Conservation (phyloP, 2,329 filamentous ascomycete genomes). For the Nemania sp. region DNA sequence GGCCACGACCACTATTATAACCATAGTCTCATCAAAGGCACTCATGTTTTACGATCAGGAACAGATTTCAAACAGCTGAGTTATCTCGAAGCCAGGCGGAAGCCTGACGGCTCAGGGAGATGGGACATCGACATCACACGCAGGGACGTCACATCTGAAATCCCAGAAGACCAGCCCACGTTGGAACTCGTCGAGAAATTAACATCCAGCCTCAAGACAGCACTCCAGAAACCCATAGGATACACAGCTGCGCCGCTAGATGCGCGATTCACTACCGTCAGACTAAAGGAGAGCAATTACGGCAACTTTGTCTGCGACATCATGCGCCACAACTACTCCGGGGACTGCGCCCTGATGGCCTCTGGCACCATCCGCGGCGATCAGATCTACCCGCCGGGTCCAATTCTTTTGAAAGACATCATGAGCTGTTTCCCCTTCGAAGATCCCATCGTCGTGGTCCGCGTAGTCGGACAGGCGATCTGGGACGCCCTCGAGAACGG, state of each 20-base stretch:
- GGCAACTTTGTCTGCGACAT: conserved; percentile 92
- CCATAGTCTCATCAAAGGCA: conserved; percentile 75
- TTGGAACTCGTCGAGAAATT: conserved; percentile 67
- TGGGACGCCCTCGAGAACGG: conserved; percentile 83
- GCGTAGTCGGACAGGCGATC: conserved; percentile 71
- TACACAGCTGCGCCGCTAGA: conserved; percentile 83
- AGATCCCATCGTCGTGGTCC: conserved; percentile 81
- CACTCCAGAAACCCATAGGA: conserved; percentile 79
- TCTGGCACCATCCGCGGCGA: conserved; percentile 85
- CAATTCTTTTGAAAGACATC: conserved; percentile 78
- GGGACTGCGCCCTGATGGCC: conserved; percentile 84
- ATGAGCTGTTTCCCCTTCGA: conserved; percentile 91
- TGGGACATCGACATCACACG: conserved; percentile 83
- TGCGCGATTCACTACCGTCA: conserved; percentile 81
- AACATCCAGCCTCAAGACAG: conserved; percentile 72
- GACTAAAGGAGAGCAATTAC: conserved; percentile 77
- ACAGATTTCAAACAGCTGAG: conserved; percentile 92
- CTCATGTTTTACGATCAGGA: conserved; percentile 83
- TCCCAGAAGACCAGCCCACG: conserved; percentile 65
- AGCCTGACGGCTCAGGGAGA: conserved; percentile 45
- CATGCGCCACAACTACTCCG: conserved; percentile 80
- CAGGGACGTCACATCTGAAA: conserved; percentile 70
- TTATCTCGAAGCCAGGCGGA: conserved; percentile 75
- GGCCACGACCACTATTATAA: conserved; percentile 90
- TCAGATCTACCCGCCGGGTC: conserved; percentile 81